Base-by-base conservation (phyloP, 192 early-diverging fungal species). In the Coemansia nantahalensis region DNA sequence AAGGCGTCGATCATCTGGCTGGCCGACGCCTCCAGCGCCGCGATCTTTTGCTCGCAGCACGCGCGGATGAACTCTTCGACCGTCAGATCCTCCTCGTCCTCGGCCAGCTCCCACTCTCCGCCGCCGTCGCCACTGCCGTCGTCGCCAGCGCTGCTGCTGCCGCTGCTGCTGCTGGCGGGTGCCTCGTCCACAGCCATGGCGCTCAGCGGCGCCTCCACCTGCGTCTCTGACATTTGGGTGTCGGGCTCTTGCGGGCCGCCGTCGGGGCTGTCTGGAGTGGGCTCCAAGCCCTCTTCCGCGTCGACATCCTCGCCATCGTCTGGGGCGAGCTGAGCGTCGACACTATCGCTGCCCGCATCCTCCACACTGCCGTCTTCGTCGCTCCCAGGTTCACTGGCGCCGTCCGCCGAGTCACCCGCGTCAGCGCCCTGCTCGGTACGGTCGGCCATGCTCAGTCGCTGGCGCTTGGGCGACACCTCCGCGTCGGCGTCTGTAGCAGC, bases 31-130 rank as follows among this genome's bases (percentile, higher is more conserved):
- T 76, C 60, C 21, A 76, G 57, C 18, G 59, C 59, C 0, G 60
- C 39, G 14, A 68, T 56, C 34, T 65, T 68, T 8, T 68, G 64
- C 5, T 68, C 56, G 24, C 65, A 67, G 56, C 72, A 76, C 16
- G 59, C 56, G 14, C 65, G 77, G 43, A 79, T 79, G 46, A 79
- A 79, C 53, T 79, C 69, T 24, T 79, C 77, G 3, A 79, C 77
- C 0, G 69, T 69, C 77, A 79, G 68, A 17, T 45, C 41, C 37
- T 58, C 65, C 51, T 79, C 77, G 1, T 54, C 63, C 26, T 58
- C 54, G 18, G 49, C 56, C 22, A 79, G 51, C 4, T 66, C 65
- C 72, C 72, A 76, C 11, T 45, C 54, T 21, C 36, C 48, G 6
- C 43, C 50, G 26, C 57, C 13, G 45, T 19, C 22, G 21, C n/a